A percentile compares a stretch with the other conserved stretches of the same genome.
Conservation (phyloP, 1,284 basidiomycete species). For the Xanthoconium separans region DNA sequence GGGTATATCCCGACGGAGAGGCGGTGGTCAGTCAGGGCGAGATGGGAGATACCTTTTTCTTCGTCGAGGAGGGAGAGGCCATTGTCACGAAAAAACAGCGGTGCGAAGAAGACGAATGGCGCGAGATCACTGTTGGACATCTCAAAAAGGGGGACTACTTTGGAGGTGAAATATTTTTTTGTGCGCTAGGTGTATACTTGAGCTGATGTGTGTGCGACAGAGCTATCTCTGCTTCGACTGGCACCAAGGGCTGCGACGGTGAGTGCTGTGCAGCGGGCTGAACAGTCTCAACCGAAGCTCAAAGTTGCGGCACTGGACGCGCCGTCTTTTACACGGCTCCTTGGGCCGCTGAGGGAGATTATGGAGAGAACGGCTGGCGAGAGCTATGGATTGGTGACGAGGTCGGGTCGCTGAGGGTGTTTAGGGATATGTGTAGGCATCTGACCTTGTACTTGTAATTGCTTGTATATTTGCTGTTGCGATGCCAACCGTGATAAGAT, state of each 20-base stretch:
- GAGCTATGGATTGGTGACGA: conserved; percentile 42
- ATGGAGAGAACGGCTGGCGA: conserved; percentile 80
- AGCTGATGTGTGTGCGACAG: conserved; percentile 37
- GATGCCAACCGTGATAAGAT: conserved; percentile 30
- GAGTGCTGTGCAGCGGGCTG: conserved; percentile 65
- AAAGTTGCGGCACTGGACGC: conserved; percentile 94
- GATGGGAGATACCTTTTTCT: conserved; percentile 95
- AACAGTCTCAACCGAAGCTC: conserved; percentile 59
- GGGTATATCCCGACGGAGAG: conserved; percentile 80
- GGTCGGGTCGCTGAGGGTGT: conserved; percentile 25
- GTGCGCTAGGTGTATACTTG: background rate
- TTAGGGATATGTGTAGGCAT: conserved; percentile 7
- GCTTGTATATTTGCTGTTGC: conserved; percentile 19
- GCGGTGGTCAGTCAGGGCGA: conserved; percentile 91
- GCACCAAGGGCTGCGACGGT: conserved; percentile 94
- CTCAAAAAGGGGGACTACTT: conserved; percentile 95
- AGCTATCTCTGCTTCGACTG: conserved; percentile 81
- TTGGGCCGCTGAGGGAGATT: conserved; percentile 87
- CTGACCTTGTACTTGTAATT: conserved; percentile 6
- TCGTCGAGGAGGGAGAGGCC: conserved; percentile 92
- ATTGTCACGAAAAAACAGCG: conserved; percentile 78
- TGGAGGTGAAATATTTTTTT: conserved; percentile 66
- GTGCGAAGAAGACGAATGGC: conserved; percentile 56
- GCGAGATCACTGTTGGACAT: conserved; percentile 71
- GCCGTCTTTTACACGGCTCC: conserved; percentile 89